Conservation (phyloP, 257 asterid species). For the Thymus mandschuricus region DNA sequence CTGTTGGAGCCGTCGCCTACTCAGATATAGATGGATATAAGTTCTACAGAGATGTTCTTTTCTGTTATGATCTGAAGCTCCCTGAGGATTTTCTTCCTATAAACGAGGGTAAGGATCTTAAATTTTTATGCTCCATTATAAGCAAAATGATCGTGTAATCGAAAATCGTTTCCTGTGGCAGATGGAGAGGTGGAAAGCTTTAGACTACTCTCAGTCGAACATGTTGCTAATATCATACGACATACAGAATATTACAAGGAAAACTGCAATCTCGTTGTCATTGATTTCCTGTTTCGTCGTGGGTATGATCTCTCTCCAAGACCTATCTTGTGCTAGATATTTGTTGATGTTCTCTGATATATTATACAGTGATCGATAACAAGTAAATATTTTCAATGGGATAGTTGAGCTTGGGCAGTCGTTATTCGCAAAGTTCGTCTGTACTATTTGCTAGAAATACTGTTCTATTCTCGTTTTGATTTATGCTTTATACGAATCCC, state of each 20-base stretch:
- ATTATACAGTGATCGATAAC: too few relatives aligned
- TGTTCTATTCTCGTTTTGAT: background rate
- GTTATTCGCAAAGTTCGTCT: too few relatives aligned
- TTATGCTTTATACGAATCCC: background rate
- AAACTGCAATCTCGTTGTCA: conserved; percentile 83
- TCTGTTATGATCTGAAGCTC: conserved; percentile 91
- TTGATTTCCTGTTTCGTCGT: conserved; percentile 89
- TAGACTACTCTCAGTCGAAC: conserved; percentile 56
- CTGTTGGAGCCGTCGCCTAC: conserved; percentile 91
- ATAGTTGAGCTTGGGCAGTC: too few relatives aligned
- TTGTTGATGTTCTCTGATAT: too few relatives aligned
- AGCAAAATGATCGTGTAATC: conserved; percentile 6
- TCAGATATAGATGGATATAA: conserved; percentile 72
- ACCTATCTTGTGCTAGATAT: conserved; percentile 7
- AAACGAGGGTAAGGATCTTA: conserved; percentile 63
- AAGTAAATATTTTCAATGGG: too few relatives aligned
- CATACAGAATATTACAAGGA: conserved; percentile 62
- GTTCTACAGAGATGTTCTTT: conserved; percentile 90
- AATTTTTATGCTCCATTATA: conserved; percentile 1
- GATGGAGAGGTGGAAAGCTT: conserved; percentile 99
- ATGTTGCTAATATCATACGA: conserved; percentile 69
- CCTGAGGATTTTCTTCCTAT: conserved; percentile 71
- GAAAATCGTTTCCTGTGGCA: conserved; percentile 23
- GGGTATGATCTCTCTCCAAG: conserved; percentile 59
- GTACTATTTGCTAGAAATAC: too few relatives aligned